Base-by-base conservation (phyloP, 805 yeast genomes). In the Scheffersomyces ergatensis region DNA sequence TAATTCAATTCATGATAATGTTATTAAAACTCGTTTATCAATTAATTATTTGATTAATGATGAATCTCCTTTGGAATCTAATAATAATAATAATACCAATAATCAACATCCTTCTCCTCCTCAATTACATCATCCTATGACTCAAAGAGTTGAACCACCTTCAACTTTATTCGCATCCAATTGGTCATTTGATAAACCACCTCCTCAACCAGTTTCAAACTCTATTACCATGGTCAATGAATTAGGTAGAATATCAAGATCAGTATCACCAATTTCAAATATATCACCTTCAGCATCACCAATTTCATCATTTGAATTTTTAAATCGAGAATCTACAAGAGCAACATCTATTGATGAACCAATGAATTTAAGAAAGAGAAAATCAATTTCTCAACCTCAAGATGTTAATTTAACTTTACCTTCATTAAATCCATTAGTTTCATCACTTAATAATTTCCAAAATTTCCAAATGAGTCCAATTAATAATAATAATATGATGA, bases 391-490 rank as follows among this genome's bases (percentile, higher is more conserved):
- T 7, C 8, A 25, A 7, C 18, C 5, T 14, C 5, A 4, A 14
- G 32, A 29, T 4, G n/a, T 26, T 12, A 26, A 26, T 17, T 17
- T 34, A 15, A 13, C 37, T 13, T 29, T 34, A 34, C 78, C 80
- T 15, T 70, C 72, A 2, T 45, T 68, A 50, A 69, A 74, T 40
- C 71, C 76, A 2, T 50, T 55, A 2, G 42, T 50, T 2, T 69
- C 71, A 3, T 55, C 72, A 0, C 35, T 65, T 13, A 58, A 60
- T 42, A 44, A 58, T 12, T 68, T 67, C 46, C 70, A 63, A 39
- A 39, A 47, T 34, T 51, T 51, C 33, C 9, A 6, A 21, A 21
- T 21, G 6, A 34, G 21, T 27, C 12, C 18, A 20, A 7, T 8
- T 14, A 18, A 13, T 17, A 5, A n/a, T 14, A 18, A 4, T 29